A percentile compares a stretch with the other conserved stretches of the same genome.
Conservation (phyloP, 805 yeast genomes). For the Myxozyma mucilagina region DNA sequence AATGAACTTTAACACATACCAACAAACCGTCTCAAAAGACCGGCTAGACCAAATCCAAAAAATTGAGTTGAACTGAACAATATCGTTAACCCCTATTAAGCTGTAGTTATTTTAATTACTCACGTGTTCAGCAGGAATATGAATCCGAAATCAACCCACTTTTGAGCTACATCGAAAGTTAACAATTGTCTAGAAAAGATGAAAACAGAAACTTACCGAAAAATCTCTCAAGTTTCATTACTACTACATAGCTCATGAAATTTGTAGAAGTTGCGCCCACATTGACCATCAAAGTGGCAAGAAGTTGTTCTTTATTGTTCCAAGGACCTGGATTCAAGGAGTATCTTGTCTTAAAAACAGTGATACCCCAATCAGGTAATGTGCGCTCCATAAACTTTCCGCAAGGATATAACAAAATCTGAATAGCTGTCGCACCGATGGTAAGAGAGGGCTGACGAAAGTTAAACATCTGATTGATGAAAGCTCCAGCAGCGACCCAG, state of each 20-base stretch:
- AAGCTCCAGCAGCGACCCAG: conserved; percentile 59
- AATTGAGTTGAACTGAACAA: conserved; percentile 63
- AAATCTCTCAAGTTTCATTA: conserved; percentile 42
- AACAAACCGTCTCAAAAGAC: conserved; percentile 41
- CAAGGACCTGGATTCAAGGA: conserved; percentile 64
- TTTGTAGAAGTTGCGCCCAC: not conserved
- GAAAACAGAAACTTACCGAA: conserved; percentile 3
- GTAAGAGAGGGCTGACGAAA: conserved; percentile 57
- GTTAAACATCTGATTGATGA: conserved; percentile 59
- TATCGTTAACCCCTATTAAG: conserved; percentile 41
- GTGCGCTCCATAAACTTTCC: conserved; percentile 44
- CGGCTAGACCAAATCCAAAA: conserved; percentile 59
- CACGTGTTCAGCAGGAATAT: conserved; percentile 53
- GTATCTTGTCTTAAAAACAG: conserved; percentile 40
- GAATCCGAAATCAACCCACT: conserved; percentile 49
- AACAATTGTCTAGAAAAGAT: no score
- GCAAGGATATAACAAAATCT: conserved; percentile 63
- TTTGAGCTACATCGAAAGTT: not conserved
- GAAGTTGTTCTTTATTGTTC: conserved; percentile 41
- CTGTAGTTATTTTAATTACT: conserved; percentile 43
- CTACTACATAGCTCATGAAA: conserved; percentile 6
- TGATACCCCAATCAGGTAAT: conserved; percentile 21
- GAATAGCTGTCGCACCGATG: conserved; percentile 62
- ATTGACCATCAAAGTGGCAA: conserved; percentile 29
- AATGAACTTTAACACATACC: conserved; percentile 63